Conservation (phyloP, 257 asterid genomes). For the Solanum neorickii region DNA sequence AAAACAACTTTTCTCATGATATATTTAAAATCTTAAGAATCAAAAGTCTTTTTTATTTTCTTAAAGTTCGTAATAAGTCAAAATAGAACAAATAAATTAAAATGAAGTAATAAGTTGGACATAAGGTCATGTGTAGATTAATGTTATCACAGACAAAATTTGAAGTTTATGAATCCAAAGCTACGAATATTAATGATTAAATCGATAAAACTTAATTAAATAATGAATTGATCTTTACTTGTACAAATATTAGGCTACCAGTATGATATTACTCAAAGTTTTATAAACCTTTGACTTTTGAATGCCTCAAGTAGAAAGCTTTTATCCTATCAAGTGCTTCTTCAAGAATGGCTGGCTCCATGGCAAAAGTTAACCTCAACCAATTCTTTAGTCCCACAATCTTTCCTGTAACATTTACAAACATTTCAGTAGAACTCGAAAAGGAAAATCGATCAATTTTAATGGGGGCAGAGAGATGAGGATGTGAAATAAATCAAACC, state of each 20-base stretch:
- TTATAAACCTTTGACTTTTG: not conserved
- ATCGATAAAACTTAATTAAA: not conserved
- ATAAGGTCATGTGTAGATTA: not conserved
- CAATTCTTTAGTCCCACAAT: constrained; percentile 54
- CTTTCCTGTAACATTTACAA: constrained; percentile 23
- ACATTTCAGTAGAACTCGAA: not conserved
- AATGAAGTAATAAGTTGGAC: not conserved
- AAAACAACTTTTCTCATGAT: not conserved
- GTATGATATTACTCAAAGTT: not conserved
- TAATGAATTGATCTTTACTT: not conserved
- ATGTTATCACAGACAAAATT: not conserved
- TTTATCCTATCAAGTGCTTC: constrained; percentile 52
- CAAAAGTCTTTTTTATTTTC: accelerated
- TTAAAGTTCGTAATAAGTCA: not conserved
- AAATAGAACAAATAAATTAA: not conserved
- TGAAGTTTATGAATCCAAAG: not conserved
- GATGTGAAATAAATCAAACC: not conserved
- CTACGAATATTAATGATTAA: not conserved
- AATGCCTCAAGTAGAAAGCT: constrained; percentile 43
- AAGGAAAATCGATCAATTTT: not conserved
- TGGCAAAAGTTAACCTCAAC: constrained; percentile 47
- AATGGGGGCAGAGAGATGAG: not conserved
- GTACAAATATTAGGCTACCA: not conserved
- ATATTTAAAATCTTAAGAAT: not conserved
- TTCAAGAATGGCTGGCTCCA: constrained; percentile 29